Percentiles rank a stretch among this genome's conserved stretches.
Conservation (phyloP, 1,284 basidiomycete genomes). For the Cryptococcus deneoformans region DNA sequence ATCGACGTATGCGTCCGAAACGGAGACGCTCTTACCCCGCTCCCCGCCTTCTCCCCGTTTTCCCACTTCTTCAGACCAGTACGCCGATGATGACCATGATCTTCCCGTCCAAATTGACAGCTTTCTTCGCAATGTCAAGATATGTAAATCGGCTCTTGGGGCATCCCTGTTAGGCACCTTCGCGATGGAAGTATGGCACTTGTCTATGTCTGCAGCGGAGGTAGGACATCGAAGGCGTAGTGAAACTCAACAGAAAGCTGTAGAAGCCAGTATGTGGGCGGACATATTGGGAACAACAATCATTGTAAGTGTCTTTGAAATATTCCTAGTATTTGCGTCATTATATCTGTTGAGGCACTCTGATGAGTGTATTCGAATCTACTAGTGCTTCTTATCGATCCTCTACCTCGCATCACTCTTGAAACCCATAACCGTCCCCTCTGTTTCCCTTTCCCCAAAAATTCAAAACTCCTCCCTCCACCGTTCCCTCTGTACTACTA, state of each 20-base stretch:
- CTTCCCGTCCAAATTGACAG: slow-evolving; percentile 18
- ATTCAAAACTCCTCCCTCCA: slow-evolving; percentile 15
- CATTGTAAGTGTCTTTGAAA: slow-evolving; percentile 3
- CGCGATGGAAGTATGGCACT: slow-evolving; percentile 11
- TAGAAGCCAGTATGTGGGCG: not conserved
- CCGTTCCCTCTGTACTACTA: slow-evolving; percentile 9
- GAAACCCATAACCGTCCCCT: slow-evolving; percentile 5
- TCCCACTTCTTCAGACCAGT: no score
- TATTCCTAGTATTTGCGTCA: not conserved
- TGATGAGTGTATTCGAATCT: not conserved
- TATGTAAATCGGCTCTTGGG: slow-evolving; percentile 15
- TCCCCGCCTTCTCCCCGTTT: no score
- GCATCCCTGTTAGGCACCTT: slow-evolving; percentile 8
- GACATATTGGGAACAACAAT: slow-evolving; percentile 1
- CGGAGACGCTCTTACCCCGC: no score
- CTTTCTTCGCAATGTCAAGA: slow-evolving; percentile 21
- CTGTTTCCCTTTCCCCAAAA: slow-evolving; percentile 3
- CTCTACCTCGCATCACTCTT: slow-evolving; percentile 7
- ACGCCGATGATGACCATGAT: slow-evolving; percentile 9
- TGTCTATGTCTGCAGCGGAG: slow-evolving; percentile 4
- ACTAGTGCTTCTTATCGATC: not conserved
- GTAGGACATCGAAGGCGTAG: not conserved
- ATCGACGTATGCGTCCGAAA: no score
- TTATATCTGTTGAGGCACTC: no score
- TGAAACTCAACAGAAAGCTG: not conserved